These are phyloP conservation scores for Sorghum bicolor DNA, from an alignment of 176 grass and related monocot species.

Conservation along the genomic window DNA sequence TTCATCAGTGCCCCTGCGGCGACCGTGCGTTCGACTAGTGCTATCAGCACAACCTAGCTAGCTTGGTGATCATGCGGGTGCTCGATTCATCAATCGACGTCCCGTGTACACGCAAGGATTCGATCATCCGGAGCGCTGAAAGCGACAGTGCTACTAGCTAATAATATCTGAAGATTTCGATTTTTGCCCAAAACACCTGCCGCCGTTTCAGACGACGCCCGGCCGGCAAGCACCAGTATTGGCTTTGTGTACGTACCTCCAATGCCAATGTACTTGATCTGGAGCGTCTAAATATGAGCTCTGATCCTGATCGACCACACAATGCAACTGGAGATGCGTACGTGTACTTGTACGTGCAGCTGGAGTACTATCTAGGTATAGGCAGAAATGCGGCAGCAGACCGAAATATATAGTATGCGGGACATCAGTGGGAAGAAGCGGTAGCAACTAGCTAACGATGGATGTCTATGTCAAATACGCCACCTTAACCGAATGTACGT, in stretches of 20 bases:
- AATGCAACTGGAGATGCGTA: not conserved
- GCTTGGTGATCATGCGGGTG: not conserved
- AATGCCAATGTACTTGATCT: not conserved
- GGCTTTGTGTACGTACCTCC: too few relatives aligned
- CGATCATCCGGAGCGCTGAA: not conserved
- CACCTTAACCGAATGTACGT: conserved; percentile 43
- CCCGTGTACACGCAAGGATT: not conserved
- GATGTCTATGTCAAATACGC: conserved; percentile 29
- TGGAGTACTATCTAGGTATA: not conserved
- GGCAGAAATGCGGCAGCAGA: not conserved
- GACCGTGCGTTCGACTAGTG: conserved; percentile 5
- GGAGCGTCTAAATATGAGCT: not conserved
- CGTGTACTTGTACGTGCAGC: not conserved
- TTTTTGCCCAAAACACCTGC: not conserved
- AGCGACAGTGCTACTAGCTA: not conserved
- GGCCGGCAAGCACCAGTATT: not conserved
- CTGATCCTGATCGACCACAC: not conserved
- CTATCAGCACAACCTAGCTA: conserved; percentile 15
- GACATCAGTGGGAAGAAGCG: not conserved
- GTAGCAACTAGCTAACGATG: not conserved
- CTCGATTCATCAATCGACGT: conserved; percentile 3
- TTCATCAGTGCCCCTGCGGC: not conserved
- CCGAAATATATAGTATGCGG: not conserved
- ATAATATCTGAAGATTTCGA: not conserved
- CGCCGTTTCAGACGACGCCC: not conserved